Percentiles rank a stretch among this genome's conserved stretches.
These are phyloP conservation scores for Pichia heedii DNA, from an alignment of 805 yeast species.

Conservation along the genomic window DNA sequence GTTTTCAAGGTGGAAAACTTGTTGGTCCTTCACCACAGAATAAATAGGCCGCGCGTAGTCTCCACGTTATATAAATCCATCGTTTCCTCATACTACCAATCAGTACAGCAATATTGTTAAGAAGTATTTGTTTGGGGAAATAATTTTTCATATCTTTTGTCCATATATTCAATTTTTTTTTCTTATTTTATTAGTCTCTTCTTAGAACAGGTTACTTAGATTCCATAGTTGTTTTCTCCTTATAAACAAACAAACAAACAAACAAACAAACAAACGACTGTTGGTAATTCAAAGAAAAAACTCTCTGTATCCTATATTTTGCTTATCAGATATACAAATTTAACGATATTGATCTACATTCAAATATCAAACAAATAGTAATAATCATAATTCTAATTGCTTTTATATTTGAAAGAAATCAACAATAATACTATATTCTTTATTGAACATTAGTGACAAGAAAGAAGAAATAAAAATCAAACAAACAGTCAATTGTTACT, in stretches of 20 bases:
- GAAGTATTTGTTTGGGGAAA: too few species aligned
- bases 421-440: neutral
- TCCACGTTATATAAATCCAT: neutral
- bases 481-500: neutral
- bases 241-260: neutral
- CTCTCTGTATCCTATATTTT: neutral
- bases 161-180: neutral
- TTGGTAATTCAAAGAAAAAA: neutral
- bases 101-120: too few species aligned
- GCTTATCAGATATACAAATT: neutral
- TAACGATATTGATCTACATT: too few species aligned
- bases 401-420: too few species aligned
- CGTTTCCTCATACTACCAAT: neutral
- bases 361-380: too few species aligned
- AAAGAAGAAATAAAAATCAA: neutral
- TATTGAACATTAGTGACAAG: too few species aligned
- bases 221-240: neutral
- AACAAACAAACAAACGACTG: constrained; percentile 9
- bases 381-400: too few species aligned
- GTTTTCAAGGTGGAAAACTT: neutral
- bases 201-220: neutral
- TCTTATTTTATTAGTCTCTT: neutral
- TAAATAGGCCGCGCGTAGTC: neutral
- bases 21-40: neutral
- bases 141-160: too few species aligned